Evolutionary conservation across 306 rosid genomes (phyloP), one percentile per base, ranked within the genome.

Genomic region (Cicer pinnatifidum): DNA sequence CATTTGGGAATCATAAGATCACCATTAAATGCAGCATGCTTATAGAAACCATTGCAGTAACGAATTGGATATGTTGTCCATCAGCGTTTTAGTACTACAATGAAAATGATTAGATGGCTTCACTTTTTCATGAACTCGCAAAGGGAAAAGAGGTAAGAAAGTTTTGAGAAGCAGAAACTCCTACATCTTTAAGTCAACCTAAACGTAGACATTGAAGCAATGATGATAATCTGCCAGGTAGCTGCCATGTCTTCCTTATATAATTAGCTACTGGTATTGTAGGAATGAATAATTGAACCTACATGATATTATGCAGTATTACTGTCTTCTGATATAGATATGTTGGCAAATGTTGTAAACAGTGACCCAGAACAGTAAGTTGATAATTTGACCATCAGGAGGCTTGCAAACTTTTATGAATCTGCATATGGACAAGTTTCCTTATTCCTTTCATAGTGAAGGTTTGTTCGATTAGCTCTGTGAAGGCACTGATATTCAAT

Each of bases 1-100:
- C 75, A 48, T 51, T 16, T 12, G 40, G 51, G 23, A 41, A 65
- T 83, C 69, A 19, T 11, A 50, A n/a, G 63, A 61, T 51, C 69
- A 57, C 15, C 70, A 40, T 79, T 61, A 68, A 13, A 40, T 57
- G 75, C 47, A 58, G 48, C 83, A 70, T 72, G 37, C 63, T 65
- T 65, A 52, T 28, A 52, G 33, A 71, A 20, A 79, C 61, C 37
- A 53, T 52, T 56, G 41, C 28, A 50, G 48, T 69, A 54, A 45
- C 50, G 16, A 78, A 74, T 48, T 40, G 7, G 54, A 19, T 61
- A 37, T 38, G 20, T 8, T 10, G 50, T 41, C 51, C 45, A 37
- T 51, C 37, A 7, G 23, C 2, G 37, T 72, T 17, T 15, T 41
- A 41, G 13, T 28, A 67, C 66, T 57, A 11, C 72, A 2, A 60